A percentile compares a stretch with the other conserved stretches of the same genome.
phyloP scores from a whole-genome alignment of 345 rosid species.

The Noccaea bulbosa region DNA sequence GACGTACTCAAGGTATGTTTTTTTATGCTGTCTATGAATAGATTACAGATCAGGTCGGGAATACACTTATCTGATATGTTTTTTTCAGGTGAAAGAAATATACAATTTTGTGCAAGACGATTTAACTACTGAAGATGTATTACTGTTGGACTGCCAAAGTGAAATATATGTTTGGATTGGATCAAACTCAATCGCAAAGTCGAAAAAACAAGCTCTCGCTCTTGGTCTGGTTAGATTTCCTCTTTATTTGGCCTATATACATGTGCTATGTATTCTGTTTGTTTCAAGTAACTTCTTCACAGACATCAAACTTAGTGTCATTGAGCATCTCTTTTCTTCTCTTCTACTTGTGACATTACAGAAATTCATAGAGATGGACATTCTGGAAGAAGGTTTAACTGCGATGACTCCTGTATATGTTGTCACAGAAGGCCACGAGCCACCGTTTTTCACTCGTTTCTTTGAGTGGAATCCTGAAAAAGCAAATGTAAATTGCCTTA shows the following conservation, averaged over 20 bases:
- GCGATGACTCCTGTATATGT: conserved; percentile 65
- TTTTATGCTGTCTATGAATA: conserved; percentile 19
- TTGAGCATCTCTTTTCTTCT: background rate
- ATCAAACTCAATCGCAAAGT: conserved; percentile 53
- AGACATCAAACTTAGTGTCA: background rate
- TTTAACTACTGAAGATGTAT: conserved; percentile 83
- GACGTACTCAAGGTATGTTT: conserved; percentile 75
- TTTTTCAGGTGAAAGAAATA: conserved; percentile 72
- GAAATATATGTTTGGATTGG: conserved; percentile 83
- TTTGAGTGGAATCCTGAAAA: conserved; percentile 75
- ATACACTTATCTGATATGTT: conserved; percentile 7
- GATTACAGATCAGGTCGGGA: conserved; percentile 3
- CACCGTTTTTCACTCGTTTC: conserved; percentile 74
- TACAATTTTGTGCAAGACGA: conserved; percentile 88
- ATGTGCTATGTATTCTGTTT: conserved; percentile 10
- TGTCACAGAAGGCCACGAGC: conserved; percentile 78
- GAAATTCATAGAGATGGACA: conserved; percentile 69
- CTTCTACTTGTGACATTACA: conserved; percentile 48
- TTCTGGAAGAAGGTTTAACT: conserved; percentile 58
- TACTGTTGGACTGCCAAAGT: conserved; percentile 62
- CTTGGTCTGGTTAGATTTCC: conserved; percentile 61
- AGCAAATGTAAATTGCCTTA: conserved; percentile 55
- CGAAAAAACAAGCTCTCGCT: conserved; percentile 56
- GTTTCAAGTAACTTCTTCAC: background rate
- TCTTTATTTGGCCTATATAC: conserved; percentile 11